Base-by-base conservation (phyloP, 495 filamentous ascomycete species). In the Hypoxylon trugodes region DNA sequence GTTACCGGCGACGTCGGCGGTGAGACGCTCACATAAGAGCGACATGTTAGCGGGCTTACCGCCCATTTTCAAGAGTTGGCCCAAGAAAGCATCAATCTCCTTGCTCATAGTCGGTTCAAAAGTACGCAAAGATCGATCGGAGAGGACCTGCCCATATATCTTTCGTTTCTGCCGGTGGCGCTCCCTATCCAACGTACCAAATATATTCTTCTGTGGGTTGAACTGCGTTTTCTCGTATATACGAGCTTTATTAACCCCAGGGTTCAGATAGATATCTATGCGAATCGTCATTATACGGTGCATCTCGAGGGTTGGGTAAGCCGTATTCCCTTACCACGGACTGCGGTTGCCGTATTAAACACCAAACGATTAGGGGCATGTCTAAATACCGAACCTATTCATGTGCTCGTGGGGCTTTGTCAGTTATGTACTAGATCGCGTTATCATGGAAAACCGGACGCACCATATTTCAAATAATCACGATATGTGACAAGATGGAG, bases 231-330 rank as follows among this genome's bases (percentile, higher is more conserved):
- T 10, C 24, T 13, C 8, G 24, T 46, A 46, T 10, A 46, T 9
- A 5, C 30, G 4, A 25, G 12, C 15, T 16, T 46, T 46, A 13
- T n/a, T 46, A 4, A 46, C 24, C 22, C 42, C 12, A 12, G 10
- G 19, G 6, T 46, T 46, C 3, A 46, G 22, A n/a, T 46, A 46
- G 13, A 46, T 46, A 46, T 46, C 42, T 46, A 16, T n/a, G n/a
- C n/a, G n/a, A n/a, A n/a, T n/a, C n/a, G n/a, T n/a, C n/a, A n/a
- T n/a, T n/a, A n/a, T n/a, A n/a, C n/a, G n/a, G n/a, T n/a, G n/a
- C n/a, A n/a, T n/a, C n/a, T 4, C 12, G 2, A 4, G 4, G 12
- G 42, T 21, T 15, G 16, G n/a, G 24, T 10, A 13, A n/a, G 22
- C 24, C 30, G 12, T 10, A 9, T 26, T 12, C 16, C 24, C 24